Base-by-base conservation (phyloP, 768 basidiomycete genomes). In the Boletellus ananas region DNA sequence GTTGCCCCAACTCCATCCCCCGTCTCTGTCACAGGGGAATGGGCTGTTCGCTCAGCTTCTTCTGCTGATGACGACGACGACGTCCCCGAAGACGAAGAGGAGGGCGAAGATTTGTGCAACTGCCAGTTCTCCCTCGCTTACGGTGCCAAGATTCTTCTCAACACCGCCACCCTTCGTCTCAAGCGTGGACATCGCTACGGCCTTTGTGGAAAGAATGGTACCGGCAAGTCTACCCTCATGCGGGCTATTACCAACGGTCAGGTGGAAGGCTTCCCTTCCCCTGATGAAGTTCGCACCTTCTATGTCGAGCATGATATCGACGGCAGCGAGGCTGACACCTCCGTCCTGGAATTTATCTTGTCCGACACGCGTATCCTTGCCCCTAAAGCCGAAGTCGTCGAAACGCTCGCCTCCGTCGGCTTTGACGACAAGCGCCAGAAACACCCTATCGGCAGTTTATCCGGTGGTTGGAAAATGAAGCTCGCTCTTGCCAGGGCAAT, bases 401-500 rank as follows among this genome's bases (percentile, higher is more conserved):
- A 84, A 68, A 90, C 89, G 46, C 85, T 97, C 49, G 81, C 85
- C 18, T 87, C 90, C 44, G 94, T 96, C 65, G 94, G 94, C 55
- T 97, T 97, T 81, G 81, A 73, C 56, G 89, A 86, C 54, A 89
- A 85, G 62, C 85, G 94, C 57, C 94, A 96, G 74, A 76, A 73
- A 57, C 79, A 88, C 55, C 73, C 91, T 35, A 96, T 96, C 58
- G 91, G 94, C 57, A 84, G 84, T 51, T 76, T 97, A 35, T 97
- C 94, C 38, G 94, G 94, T 81, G 94, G 94, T 78, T 96, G 94
- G 94, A 97, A 97, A 82, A 97, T 97, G 94, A 97, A 96, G 81
- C 86, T 97, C 56, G 94, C 94, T 35, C 83, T 97, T 54, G 94
- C 94, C 51, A 84, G 94, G 55, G 94, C 94, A 43, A 95, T 97